phyloP scores from a whole-genome alignment of 2,329 filamentous ascomycete genomes.

The Colletotrichum sp. region DNA sequence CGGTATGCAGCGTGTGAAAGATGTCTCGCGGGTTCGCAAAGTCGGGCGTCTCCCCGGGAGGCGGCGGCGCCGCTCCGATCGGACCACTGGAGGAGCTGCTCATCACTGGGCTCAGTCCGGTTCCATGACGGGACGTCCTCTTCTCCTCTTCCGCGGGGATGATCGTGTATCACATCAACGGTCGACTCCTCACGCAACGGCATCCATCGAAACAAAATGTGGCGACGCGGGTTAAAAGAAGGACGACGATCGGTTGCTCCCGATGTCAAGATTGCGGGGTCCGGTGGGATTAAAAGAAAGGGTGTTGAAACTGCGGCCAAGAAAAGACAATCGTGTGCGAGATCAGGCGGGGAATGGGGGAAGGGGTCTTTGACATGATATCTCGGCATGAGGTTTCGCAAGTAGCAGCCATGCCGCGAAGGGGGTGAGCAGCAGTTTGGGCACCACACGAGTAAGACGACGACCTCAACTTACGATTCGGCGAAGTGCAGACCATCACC shows the following conservation, averaged over 20 bases:
- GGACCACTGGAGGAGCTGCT: neutral
- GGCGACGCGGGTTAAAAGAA: neutral
- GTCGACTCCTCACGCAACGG: neutral
- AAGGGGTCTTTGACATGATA: neutral
- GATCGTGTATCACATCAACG: neutral
- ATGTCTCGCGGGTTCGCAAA: constrained; percentile 16
- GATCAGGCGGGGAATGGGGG: neutral
- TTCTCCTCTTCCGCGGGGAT: neutral
- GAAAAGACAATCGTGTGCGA: neutral
- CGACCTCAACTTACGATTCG: neutral
- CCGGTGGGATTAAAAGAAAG: neutral
- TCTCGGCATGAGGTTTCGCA: neutral
- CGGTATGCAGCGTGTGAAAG: neutral
- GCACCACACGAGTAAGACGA: neutral
- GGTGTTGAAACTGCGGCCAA: neutral
- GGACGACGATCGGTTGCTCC: neutral
- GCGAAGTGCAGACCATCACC: neutral
- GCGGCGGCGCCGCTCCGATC: constrained; percentile 15
- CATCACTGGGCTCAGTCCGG: neutral
- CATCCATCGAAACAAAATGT: neutral
- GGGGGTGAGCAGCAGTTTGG: neutral
- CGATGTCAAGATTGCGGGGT: neutral
- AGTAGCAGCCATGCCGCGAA: neutral
- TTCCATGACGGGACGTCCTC: neutral
- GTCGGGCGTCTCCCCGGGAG: constrained; percentile 15